phyloP scores from a whole-genome alignment of 306 rosid species.

The Prunus kanzakura region DNA sequence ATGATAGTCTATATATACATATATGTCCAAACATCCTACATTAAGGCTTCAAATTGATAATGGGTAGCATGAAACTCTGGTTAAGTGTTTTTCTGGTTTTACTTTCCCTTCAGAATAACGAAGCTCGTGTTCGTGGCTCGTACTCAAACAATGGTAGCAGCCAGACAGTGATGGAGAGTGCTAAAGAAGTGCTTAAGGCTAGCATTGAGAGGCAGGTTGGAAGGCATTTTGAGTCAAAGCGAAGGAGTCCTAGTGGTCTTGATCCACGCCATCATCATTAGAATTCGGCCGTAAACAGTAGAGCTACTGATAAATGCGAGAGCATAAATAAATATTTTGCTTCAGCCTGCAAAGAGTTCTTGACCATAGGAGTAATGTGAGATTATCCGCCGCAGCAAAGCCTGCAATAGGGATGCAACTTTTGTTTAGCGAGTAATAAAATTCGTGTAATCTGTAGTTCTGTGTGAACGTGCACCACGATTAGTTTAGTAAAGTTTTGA shows the following conservation, averaged over 20 bases:
- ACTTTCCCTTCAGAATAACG: not conserved
- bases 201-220: not conserved
- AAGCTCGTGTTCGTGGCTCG: not conserved
- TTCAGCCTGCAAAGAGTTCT: not conserved
- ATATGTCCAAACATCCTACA: not conserved
- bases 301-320: not conserved
- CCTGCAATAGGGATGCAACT: not conserved
- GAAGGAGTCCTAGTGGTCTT: slow-evolving; percentile 14
- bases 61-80: not conserved
- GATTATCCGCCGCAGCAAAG: not conserved
- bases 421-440: slow-evolving; percentile 4
- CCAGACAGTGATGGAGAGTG: not conserved
- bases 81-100: not conserved
- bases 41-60: not conserved
- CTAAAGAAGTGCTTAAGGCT: slow-evolving; percentile 8
- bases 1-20: not conserved
- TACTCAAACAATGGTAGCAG: not conserved
- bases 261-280: slow-evolving; percentile 22
- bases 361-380: not conserved
- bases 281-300: not conserved
- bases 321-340: not conserved
- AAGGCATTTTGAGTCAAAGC: not conserved
- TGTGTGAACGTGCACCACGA: not conserved
- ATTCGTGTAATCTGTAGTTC: not conserved
- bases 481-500: not conserved